These are phyloP conservation scores for Starmera pachycereana DNA, from an alignment of 805 yeast genomes.

Conservation along the genomic window DNA sequence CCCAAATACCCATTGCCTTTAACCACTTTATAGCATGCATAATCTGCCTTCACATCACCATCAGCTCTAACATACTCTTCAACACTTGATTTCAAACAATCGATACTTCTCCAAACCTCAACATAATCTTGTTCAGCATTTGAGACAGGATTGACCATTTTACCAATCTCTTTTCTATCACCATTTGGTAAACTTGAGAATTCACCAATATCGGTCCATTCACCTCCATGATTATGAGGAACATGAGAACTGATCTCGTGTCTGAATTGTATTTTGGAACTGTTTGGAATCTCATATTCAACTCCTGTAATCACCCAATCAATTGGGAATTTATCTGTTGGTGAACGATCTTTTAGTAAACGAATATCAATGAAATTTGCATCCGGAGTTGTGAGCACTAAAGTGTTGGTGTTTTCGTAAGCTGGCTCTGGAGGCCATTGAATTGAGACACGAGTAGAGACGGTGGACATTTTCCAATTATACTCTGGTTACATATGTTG, in stretches of 20 bases:
- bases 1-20: neutral
- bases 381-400: constrained; percentile 32
- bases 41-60: neutral
- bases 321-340: neutral
- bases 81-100: constrained; percentile 23
- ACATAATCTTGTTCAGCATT: constrained; percentile 26
- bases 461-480: neutral
- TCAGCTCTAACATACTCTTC: neutral
- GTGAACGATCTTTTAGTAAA: constrained; percentile 8
- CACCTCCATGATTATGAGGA: constrained; percentile 1
- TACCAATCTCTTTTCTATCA: constrained; percentile 37
- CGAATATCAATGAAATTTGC: constrained; percentile 37
- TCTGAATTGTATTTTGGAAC: neutral
- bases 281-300: constrained; percentile 9
- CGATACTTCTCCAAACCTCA: constrained; percentile 41
- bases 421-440: constrained; percentile 35
- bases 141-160: constrained; percentile 32
- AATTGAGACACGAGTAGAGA: constrained; percentile 36
- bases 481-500: too few relatives aligned
- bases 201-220: constrained; percentile 28
- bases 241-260: constrained; percentile 1
- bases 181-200: constrained; percentile 27
- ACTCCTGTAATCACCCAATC: constrained; percentile 18
- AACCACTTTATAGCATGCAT: neutral
- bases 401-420: constrained; percentile 31